Conservation (phyloP, 768 basidiomycete genomes). For the Termitomyces eurrhizus region DNA sequence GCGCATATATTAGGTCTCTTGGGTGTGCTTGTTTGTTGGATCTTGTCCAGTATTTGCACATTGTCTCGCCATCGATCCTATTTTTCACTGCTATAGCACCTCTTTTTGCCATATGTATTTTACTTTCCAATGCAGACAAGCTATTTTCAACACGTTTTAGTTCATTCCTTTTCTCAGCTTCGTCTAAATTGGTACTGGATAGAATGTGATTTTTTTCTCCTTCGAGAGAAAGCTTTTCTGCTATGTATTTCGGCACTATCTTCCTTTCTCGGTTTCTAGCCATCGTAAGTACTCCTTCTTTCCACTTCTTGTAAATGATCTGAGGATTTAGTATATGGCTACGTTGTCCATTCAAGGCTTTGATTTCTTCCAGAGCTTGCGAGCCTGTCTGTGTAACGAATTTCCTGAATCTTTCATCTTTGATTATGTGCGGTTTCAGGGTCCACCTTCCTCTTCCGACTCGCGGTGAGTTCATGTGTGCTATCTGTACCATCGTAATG, state of each 20-base stretch:
- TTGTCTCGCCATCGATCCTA: too few relatives aligned
- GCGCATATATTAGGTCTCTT: not conserved
- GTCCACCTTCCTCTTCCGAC: not conserved
- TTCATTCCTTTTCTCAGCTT: not conserved
- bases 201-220: not conserved
- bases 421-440: not conserved
- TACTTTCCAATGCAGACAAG: too few relatives aligned
- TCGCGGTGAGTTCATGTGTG: not conserved
- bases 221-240: not conserved
- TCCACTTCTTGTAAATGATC: not conserved
- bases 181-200: not conserved
- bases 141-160: too few relatives aligned
- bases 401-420: not conserved
- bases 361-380: not conserved
- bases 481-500: too few relatives aligned
- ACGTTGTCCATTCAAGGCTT: too few relatives aligned
- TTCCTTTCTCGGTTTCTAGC: not conserved
- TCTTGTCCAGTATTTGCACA: not conserved
- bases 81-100: too few relatives aligned
- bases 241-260: not conserved
- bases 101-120: too few relatives aligned
- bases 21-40: not conserved
- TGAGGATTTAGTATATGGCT: not conserved
- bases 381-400: accelerated
- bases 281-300: not conserved